Evolutionary conservation across 805 yeast species (phyloP), one percentile per base, ranked within the genome.

Genomic region (Pichia gijzeniarum): DNA sequence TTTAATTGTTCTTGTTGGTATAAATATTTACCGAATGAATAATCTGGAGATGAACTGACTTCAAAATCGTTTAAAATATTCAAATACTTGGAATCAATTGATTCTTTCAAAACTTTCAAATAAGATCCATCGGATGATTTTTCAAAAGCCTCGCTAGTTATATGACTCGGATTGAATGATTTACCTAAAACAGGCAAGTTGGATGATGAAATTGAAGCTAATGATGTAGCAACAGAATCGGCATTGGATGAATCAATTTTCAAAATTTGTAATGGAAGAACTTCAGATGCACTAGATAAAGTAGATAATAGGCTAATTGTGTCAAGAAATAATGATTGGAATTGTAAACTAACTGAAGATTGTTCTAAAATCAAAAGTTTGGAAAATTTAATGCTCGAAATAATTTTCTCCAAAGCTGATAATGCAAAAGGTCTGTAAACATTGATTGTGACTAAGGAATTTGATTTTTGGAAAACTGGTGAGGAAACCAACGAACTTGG

Each of bases 21-120:
- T 54, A 89, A 64, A 60, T 72, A 88, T 22, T 77, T 67, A 63
- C 98, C 98, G 54, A 76, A 86, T 8, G 96, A 96, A 59, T 70
- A 90, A 65, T 89, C 97, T 20, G 97, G 98, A 42, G 79, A 76
- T 9, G 65, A 53, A 44, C 80, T 80, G 63, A 87, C 83, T 20
- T 50, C 40, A 60, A 85, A 69, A 32, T 89, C 64, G 43, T 74
- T 69, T 49, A 85, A 68, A 44, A 76, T 70, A 7, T 71, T 61
- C 16, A 72, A 64, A 59, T 80, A 82, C 14, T 38, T 37, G 27
- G 39, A 16, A 42, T 48, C 38, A 28, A 47, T 49, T 7, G 86
- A 71, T 63, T 89, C 95, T 40, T 74, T 64, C 53, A 90, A 72
- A 17, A 91, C 78, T 60, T 82, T 82, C 53, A 80, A 66, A 67